These are phyloP conservation scores for Calonectria pseudoturangicola DNA, from an alignment of 2,329 filamentous ascomycete species.

Conservation along the genomic window DNA sequence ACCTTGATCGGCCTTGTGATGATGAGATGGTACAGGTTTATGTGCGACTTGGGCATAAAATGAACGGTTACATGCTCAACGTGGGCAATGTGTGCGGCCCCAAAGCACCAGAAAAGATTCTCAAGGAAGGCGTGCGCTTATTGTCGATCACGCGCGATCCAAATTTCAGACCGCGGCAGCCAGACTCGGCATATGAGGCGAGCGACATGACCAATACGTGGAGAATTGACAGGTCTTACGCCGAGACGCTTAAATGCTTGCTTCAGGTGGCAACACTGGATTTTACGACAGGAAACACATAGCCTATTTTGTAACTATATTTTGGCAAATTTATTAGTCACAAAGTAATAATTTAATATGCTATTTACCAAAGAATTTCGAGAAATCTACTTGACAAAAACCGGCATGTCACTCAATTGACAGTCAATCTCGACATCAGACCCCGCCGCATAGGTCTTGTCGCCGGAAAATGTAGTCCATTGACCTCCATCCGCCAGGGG, in stretches of 20 bases:
- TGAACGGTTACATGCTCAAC: slow-evolving; percentile 37
- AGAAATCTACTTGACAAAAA: slow-evolving; percentile 19
- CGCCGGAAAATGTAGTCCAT: slow-evolving; percentile 1
- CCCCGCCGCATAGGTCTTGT: not conserved
- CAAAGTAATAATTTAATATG: too few species aligned
- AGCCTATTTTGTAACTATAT: too few species aligned
- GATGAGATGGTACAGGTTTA: slow-evolving; percentile 48
- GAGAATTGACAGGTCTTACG: slow-evolving; percentile 22
- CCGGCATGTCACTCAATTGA: slow-evolving; percentile 20
- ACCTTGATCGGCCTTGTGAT: slow-evolving; percentile 46
- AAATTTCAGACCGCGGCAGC: not conserved
- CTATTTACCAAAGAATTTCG: too few species aligned
- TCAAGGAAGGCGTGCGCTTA: slow-evolving; percentile 44
- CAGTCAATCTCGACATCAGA: not conserved
- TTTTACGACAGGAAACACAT: not conserved
- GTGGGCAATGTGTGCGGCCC: slow-evolving; percentile 44
- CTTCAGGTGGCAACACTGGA: not conserved
- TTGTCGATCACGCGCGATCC: slow-evolving; percentile 10
- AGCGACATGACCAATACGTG: not conserved
- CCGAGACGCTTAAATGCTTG: not conserved
- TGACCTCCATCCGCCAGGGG: not conserved
- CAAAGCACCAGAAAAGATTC: slow-evolving; percentile 39
- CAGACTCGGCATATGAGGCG: not conserved
- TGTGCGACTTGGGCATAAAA: slow-evolving; percentile 46
- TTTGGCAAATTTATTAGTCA: too few species aligned